These are phyloP conservation scores for Mycena haematopus DNA, from an alignment of 768 basidiomycete species.

Conservation along the genomic window DNA sequence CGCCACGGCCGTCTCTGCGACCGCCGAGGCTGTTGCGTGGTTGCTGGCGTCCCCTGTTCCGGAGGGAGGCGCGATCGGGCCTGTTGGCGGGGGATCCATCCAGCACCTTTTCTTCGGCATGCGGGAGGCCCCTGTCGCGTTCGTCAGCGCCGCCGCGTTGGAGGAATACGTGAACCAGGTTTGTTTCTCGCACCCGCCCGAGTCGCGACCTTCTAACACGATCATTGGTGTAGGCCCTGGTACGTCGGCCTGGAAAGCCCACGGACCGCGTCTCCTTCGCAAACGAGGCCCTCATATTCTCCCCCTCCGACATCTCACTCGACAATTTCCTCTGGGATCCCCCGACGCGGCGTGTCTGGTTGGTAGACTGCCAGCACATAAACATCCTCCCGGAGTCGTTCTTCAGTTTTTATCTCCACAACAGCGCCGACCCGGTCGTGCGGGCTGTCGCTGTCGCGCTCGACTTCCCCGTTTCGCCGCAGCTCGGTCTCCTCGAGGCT, in stretches of 20 bases:
- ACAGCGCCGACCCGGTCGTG: not conserved
- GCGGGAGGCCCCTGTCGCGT: not conserved
- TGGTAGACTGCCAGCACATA: not conserved
- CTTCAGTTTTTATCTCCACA: not conserved
- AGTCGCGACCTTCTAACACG: not conserved
- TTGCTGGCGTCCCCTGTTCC: not conserved
- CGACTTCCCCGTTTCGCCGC: not conserved
- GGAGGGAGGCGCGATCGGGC: not conserved
- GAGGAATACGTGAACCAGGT: not conserved
- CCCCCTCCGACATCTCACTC: too few species aligned
- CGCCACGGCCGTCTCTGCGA: not conserved
- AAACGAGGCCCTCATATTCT: too few species aligned
- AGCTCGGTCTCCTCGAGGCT: not conserved
- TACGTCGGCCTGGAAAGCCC: not conserved
- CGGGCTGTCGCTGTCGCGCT: not conserved
- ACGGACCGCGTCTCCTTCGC: too few species aligned
- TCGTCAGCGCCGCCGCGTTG: not conserved
- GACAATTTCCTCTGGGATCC: not conserved
- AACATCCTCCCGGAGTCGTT: not conserved
- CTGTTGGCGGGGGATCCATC: not conserved
- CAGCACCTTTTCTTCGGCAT: not conserved
- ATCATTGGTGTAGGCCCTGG: not conserved
- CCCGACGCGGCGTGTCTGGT: not conserved
- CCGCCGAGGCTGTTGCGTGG: not conserved
- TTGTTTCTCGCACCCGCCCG: not conserved